phyloP scores from a whole-genome alignment of 768 basidiomycete species.

The Suillus alpinus region DNA sequence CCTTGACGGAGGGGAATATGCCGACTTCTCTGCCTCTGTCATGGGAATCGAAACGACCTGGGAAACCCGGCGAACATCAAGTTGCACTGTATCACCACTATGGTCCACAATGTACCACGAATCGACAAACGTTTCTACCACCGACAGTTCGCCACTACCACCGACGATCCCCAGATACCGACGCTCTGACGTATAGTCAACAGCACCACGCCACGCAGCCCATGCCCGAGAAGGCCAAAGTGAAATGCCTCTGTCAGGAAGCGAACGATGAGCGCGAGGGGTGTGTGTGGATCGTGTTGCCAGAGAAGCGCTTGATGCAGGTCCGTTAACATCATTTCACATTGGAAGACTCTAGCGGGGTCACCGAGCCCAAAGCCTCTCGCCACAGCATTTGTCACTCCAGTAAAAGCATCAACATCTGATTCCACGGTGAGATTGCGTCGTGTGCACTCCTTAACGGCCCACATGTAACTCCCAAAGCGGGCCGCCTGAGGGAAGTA shows the following conservation, averaged over 20 bases:
- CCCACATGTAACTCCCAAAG: neutral
- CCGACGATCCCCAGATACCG: neutral
- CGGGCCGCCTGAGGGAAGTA: neutral
- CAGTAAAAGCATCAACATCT: neutral
- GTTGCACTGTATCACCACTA: constrained; percentile 6
- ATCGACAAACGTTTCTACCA: constrained; percentile 18
- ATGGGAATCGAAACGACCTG: neutral
- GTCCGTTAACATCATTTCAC: constrained; percentile 1
- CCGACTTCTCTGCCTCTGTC: neutral
- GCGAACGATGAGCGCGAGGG: constrained; percentile 10
- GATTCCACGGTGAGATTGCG: neutral
- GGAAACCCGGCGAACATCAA: constrained; percentile 10
- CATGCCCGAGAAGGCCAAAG: constrained; percentile 26
- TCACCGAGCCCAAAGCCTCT: neutral
- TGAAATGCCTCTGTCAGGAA: neutral
- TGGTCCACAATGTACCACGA: constrained; percentile 18
- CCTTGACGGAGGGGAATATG: neutral
- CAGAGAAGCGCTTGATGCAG: constrained; percentile 19
- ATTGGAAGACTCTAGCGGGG: neutral
- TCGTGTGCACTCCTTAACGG: neutral
- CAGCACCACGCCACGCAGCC: constrained; percentile 22
- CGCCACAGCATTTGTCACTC: neutral
- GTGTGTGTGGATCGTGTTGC: constrained; percentile 17
- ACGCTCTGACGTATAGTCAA: neutral
- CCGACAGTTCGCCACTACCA: constrained; percentile 4